phyloP scores from a whole-genome alignment of 495 filamentous ascomycete species.

The Amniculicola lignicola region DNA sequence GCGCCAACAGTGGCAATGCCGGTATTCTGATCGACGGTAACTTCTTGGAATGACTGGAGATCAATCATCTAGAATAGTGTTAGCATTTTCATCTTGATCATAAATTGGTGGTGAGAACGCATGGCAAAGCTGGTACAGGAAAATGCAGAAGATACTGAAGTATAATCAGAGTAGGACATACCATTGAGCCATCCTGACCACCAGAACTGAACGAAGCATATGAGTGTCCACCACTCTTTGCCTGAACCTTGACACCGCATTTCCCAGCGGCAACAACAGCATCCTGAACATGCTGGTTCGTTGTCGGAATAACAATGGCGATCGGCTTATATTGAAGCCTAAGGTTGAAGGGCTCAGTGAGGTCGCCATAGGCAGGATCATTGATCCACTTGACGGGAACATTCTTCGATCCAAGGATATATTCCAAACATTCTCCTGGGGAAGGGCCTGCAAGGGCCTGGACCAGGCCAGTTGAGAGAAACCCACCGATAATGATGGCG shows the following conservation, averaged over 20 bases:
- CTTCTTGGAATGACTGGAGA: conserved; percentile 48
- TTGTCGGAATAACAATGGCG: conserved; percentile 60
- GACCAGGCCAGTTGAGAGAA: no score
- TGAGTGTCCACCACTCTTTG: conserved; percentile 71
- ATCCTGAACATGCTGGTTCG: conserved; percentile 54
- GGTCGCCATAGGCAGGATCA: conserved; percentile 12
- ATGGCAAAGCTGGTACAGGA: no score
- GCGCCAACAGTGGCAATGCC: conserved; percentile 62
- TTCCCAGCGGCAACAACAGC: conserved; percentile 58
- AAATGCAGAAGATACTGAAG: no score
- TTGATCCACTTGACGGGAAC: conserved; percentile 17
- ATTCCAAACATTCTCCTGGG: no score
- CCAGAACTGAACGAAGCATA: conserved; percentile 59
- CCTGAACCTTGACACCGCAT: conserved; percentile 60
- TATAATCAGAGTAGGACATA: no score
- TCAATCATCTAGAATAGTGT: conserved; percentile 47
- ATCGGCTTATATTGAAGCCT: conserved; percentile 58
- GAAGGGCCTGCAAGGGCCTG: no score
- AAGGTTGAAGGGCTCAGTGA: conserved; percentile 58
- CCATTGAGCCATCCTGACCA: conserved; percentile 53
- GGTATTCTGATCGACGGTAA: conserved; percentile 53
- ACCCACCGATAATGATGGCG: no score
- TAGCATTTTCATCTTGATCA: no score
- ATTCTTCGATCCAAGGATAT: no score
- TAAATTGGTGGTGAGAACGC: no score